A percentile compares a stretch with the other conserved stretches of the same genome.
phyloP scores from a whole-genome alignment of 2,329 filamentous ascomycete species.

The Phoma sp. region DNA sequence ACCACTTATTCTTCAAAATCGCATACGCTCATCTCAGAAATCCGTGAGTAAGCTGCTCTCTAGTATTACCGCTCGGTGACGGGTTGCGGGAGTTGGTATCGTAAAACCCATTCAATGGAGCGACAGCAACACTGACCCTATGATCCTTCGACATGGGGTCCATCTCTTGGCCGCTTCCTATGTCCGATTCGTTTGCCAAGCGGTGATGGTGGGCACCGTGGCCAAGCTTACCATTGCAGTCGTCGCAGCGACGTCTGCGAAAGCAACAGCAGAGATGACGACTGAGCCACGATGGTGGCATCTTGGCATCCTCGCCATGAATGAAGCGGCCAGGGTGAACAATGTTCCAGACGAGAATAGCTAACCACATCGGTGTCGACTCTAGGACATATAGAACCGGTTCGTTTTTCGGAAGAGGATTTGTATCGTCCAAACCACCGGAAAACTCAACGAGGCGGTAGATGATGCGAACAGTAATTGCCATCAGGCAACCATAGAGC shows the following conservation, averaged over 20 bases:
- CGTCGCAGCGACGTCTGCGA: constrained; percentile 22
- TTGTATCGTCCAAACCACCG: constrained; percentile 49
- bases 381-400: constrained; percentile 60
- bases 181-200: constrained; percentile 5
- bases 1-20: no score
- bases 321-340: constrained; percentile 23
- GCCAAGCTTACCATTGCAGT: constrained; percentile 22
- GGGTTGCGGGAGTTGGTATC: not conserved
- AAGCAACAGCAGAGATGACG: constrained; percentile 27
- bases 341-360: constrained; percentile 27
- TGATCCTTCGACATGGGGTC: not conserved
- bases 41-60: not conserved
- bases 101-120: not conserved
- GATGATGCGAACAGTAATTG: constrained; percentile 52
- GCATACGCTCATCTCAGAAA: not conserved
- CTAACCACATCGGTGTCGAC: constrained; percentile 61
- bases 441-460: constrained; percentile 54
- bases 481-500: constrained; percentile 49
- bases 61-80: not conserved
- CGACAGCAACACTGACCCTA: not conserved
- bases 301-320: constrained; percentile 20
- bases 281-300: constrained; percentile 27
- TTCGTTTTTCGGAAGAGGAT: constrained; percentile 57
- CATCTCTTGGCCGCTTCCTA: not conserved
- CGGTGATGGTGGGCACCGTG: constrained; percentile 17